These are phyloP conservation scores for Trametes coccinea DNA, from an alignment of 768 basidiomycete species.

Conservation along the genomic window DNA sequence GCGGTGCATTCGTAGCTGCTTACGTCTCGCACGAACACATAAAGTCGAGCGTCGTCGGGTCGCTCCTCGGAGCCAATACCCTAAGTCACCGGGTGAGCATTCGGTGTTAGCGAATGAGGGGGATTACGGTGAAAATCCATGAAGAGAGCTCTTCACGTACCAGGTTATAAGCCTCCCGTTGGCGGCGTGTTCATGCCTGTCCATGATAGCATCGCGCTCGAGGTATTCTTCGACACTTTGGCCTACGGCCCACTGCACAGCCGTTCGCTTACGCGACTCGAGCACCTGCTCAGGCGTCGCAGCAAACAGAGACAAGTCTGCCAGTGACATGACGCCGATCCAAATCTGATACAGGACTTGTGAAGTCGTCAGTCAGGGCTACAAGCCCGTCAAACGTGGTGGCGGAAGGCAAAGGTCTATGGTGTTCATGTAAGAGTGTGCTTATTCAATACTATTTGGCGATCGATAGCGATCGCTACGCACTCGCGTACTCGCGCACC, in stretches of 20 bases:
- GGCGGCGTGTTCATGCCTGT: conserved; percentile 43
- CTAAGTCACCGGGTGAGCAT: conserved; percentile 31
- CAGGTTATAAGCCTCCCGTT: conserved; percentile 52
- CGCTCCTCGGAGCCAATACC: conserved; percentile 56
- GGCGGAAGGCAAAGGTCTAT: too few species aligned
- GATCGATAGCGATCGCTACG: too few species aligned
- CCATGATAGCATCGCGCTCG: conserved; percentile 41
- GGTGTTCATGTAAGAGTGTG: too few species aligned
- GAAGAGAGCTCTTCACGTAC: conserved; percentile 31
- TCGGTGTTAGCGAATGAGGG: too few species aligned
- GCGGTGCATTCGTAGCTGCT: conserved; percentile 21
- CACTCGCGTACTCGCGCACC: too few species aligned
- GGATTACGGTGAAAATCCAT: too few species aligned
- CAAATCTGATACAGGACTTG: too few species aligned
- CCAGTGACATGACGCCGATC: background rate
- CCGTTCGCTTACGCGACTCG: conserved; percentile 42
- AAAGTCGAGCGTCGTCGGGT: conserved; percentile 54
- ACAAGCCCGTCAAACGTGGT: too few species aligned
- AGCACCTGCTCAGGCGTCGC: conserved; percentile 49
- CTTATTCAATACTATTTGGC: too few species aligned
- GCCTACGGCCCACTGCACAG: conserved; percentile 45
- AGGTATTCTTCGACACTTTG: conserved; percentile 48
- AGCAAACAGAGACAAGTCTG: conserved; percentile 41
- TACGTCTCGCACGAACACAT: conserved; percentile 66
- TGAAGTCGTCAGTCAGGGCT: too few species aligned